phyloP scores from a whole-genome alignment of 2,329 filamentous ascomycete genomes.

The Nemania diffusa region DNA sequence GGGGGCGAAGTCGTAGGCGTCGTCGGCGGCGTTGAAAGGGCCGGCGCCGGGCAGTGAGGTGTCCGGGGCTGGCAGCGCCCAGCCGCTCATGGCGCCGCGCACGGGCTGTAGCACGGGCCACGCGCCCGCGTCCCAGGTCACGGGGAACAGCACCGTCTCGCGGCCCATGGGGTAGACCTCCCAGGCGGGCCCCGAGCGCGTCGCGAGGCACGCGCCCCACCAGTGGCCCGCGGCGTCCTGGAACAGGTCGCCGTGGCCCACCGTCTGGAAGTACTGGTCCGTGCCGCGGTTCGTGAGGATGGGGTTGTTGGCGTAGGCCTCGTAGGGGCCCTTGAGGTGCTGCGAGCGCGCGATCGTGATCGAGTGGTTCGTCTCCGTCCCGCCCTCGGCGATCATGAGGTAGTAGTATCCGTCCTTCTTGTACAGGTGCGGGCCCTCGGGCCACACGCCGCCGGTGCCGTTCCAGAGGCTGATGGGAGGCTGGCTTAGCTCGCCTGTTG shows the following conservation, averaged over 20 bases:
- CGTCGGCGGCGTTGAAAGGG: slow-evolving; percentile 42
- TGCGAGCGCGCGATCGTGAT: slow-evolving; percentile 57
- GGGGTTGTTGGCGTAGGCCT: slow-evolving; percentile 55
- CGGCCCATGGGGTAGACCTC: slow-evolving; percentile 63
- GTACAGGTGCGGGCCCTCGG: slow-evolving; percentile 60
- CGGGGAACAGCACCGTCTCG: slow-evolving; percentile 57
- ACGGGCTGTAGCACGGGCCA: slow-evolving; percentile 60
- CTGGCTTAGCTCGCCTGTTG: slow-evolving; percentile 49
- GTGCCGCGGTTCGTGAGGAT: slow-evolving; percentile 56
- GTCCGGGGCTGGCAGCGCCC: slow-evolving; percentile 51
- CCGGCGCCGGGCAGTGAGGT: slow-evolving; percentile 50
- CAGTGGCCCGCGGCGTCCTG: slow-evolving; percentile 59
- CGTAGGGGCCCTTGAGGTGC: slow-evolving; percentile 56
- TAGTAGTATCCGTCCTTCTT: slow-evolving; percentile 59
- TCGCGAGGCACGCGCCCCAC: slow-evolving; percentile 62
- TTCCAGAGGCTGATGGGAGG: slow-evolving; percentile 54
- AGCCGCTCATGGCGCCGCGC: slow-evolving; percentile 57
- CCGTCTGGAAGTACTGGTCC: slow-evolving; percentile 54
- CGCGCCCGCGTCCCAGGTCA: slow-evolving; percentile 59
- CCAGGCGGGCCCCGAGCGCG: slow-evolving; percentile 56
- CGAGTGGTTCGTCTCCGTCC: slow-evolving; percentile 55
- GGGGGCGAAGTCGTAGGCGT: slow-evolving; percentile 38
- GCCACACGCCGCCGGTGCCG: slow-evolving; percentile 55
- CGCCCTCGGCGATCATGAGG: slow-evolving; percentile 61
- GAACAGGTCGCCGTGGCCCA: slow-evolving; percentile 59